Evolutionary conservation across 2,329 filamentous ascomycete species (phyloP).

Genomic region (Stenocarpella maydis): DNA sequence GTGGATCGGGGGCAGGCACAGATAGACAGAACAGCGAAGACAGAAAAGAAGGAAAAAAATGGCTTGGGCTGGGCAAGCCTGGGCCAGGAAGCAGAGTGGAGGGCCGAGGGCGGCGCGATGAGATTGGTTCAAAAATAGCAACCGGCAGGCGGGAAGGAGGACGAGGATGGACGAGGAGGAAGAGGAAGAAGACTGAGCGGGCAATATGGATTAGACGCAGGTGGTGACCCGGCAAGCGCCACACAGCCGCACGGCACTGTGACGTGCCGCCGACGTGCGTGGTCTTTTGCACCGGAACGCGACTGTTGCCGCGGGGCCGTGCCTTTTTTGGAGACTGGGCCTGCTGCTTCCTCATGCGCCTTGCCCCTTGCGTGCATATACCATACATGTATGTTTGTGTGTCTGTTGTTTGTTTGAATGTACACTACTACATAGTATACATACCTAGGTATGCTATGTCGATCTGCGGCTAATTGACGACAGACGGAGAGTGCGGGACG

Average conservation of each 20-base stretch:
- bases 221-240: slow-evolving; percentile 27
- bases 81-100: not conserved
- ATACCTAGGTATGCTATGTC: no score
- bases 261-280: slow-evolving; percentile 17
- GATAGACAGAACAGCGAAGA: no score
- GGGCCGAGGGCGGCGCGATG: slow-evolving; percentile 10
- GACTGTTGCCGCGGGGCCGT: slow-evolving; percentile 3
- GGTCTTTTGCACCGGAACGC: not conserved
- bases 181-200: not conserved
- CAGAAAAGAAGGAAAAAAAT: not conserved
- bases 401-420: not conserved
- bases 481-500: not conserved
- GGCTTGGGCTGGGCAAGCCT: not conserved
- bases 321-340: slow-evolving; percentile 3
- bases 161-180: not conserved
- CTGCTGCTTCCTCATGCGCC: not conserved
- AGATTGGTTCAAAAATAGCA: slow-evolving; percentile 29
- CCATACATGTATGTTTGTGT: not conserved
- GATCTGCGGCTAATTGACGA: slow-evolving; percentile 28
- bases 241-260: slow-evolving; percentile 25
- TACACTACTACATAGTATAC: no score
- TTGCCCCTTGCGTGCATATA: not conserved
- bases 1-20: slow-evolving; percentile 2
- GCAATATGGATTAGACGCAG: slow-evolving; percentile 21
- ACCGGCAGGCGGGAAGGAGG: not conserved